Evolutionary conservation across 345 rosid species (phyloP), one percentile per base, ranked within the genome.

Genomic region (Ricinus communis): DNA sequence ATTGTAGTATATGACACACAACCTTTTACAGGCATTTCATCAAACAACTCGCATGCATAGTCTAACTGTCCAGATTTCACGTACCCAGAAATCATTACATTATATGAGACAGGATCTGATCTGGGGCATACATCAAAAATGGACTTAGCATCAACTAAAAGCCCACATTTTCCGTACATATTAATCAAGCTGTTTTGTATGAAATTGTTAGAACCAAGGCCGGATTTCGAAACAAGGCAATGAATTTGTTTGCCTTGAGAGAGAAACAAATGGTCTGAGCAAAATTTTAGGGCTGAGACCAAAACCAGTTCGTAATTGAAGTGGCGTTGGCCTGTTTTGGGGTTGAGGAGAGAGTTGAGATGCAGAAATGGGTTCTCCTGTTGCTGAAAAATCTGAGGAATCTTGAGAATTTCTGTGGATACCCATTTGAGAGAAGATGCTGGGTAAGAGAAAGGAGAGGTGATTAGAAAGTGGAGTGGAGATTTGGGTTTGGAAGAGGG

Each of bases 101-200:
- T 91, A 31, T 74, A 89, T 67, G 92, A 81, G 19, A 89, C 87
- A 9, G 81, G 78, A 57, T 87, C 91, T 76, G 76, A 55, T 43
- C 52, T 69, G 16, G 74, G 24, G 25, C 71, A 74, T 2, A 74
- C 56, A 49, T 74, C 71, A 15, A 88, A 93, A 30, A 91, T 65
- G 18, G 68, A 76, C 74, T 74, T 71, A 2, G 96, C 96, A 18
- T 86, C 85, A 3, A n/a, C 65, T 71, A 93, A 73, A 71, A 77
- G 36, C 53, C 85, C 81, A 59, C 92, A 88, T 79, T 85, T 93
- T 1, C 88, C 81, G 70, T 93, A 91, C 91, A 93, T 68, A 71
- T 88, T 89, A 49, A 88, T 85, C 69, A 91, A 82, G 64, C 97
- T 89, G 70, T 91, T 93, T 25, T 71, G 76, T 27, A 93, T 72